Conservation (phyloP, 371 early-diverging fungal genomes). For the Lichtheimia ornata region DNA sequence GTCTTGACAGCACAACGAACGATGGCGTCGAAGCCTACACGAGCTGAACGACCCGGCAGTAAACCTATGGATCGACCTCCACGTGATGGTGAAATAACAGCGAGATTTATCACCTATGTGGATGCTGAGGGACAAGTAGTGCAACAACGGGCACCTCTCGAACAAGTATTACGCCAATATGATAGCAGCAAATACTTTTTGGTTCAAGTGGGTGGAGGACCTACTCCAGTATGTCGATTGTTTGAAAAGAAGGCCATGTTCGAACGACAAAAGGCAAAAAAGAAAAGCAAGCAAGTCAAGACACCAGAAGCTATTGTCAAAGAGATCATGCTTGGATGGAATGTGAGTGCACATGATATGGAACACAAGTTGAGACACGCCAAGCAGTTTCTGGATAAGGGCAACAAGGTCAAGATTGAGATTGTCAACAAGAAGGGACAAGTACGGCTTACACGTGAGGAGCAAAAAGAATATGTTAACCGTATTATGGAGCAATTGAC, state of each 20-base stretch:
- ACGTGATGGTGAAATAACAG: conserved; percentile 61
- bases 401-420: conserved; percentile 58
- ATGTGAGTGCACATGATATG: conserved; percentile 58
- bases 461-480: conserved; percentile 23
- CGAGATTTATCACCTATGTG: conserved; percentile 51
- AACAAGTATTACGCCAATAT: conserved; percentile 32
- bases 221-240: conserved; percentile 58
- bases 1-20: neutral
- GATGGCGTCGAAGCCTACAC: neutral
- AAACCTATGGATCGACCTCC: conserved; percentile 31
- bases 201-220: conserved; percentile 50
- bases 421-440: conserved; percentile 56
- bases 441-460: conserved; percentile 21
- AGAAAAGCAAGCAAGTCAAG: conserved; percentile 46
- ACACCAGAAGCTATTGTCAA: conserved; percentile 43
- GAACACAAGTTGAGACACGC: conserved; percentile 56
- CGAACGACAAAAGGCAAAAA: conserved; percentile 51
- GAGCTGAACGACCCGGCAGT: conserved; percentile 7
- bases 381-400: conserved; percentile 58
- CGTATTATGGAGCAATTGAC: conserved; percentile 20
- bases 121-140: conserved; percentile 43
- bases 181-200: conserved; percentile 54
- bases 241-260: conserved; percentile 57
- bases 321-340: conserved; percentile 63
- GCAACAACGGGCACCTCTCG: conserved; percentile 32